A percentile compares a stretch with the other conserved stretches of the same genome.
These are phyloP conservation scores for Volvox carteri DNA, from an alignment of 163 green algal genomes.

Conservation along the genomic window DNA sequence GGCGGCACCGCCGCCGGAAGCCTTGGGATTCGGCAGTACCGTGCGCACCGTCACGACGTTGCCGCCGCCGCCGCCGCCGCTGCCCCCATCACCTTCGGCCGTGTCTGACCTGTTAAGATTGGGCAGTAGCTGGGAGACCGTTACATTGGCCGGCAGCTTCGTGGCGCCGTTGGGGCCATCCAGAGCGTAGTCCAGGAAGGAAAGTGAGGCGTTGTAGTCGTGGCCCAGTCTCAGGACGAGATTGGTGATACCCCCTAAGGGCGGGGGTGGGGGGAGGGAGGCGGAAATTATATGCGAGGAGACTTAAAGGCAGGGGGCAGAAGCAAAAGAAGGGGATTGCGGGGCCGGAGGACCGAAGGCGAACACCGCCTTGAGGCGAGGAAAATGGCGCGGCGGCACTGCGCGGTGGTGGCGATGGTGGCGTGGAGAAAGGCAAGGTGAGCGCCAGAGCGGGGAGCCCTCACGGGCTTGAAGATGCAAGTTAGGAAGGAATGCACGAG, in stretches of 20 bases:
- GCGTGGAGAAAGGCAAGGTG: no score
- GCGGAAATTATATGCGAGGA: not conserved
- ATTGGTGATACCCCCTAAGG: not conserved
- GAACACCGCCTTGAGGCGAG: no score
- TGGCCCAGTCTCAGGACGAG: not conserved
- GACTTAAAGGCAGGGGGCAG: no score
- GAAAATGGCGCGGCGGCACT: no score
- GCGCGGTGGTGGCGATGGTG: no score
- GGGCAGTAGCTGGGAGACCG: not conserved
- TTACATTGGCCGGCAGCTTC: constrained; percentile 10
- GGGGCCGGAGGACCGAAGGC: not conserved
- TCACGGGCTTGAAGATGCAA: not conserved
- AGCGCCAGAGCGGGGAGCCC: no score
- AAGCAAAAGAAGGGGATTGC: not conserved
- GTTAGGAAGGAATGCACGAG: not conserved
- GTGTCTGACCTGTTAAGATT: no score
- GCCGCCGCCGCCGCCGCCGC: not conserved
- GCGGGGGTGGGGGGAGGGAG: not conserved
- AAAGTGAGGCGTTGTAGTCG: constrained; percentile 27
- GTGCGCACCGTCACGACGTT: not conserved
- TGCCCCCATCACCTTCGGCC: no score
- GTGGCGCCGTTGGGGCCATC: not conserved
- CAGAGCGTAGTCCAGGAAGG: constrained; percentile 33
- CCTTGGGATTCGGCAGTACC: constrained; percentile 19
- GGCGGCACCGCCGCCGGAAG: no score